Evolutionary conservation across 768 basidiomycete genomes (phyloP), one percentile per base, ranked within the genome.

Genomic region (Sporobolomyces phaffii): DNA sequence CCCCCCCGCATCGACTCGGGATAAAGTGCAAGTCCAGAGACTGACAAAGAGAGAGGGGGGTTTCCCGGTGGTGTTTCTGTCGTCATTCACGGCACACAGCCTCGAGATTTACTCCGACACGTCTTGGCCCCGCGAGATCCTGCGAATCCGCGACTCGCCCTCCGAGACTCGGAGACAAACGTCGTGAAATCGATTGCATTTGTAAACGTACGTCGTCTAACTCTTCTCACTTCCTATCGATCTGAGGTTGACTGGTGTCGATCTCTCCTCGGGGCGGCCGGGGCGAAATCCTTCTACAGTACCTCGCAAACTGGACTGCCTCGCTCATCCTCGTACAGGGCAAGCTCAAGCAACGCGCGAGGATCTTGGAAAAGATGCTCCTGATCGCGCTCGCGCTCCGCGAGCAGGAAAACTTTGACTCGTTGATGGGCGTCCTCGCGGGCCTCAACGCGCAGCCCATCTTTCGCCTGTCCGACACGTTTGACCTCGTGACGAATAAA

Each of bases 291-390:
- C n/a, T n/a, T n/a, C n/a, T n/a, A 3, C 56, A 71, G 70, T 58
- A 58, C 34, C 69, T 68, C 47, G 41, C 68, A 34, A 22, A 20
- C 68, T 94, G 93, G 91, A 89, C 92, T 56, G 85, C 87, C 13
- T 91, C 91, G 20, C 79, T 98, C 63, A 91, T 99, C 59, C 80
- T 98, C 18, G 89, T 89, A 63, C 90, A 93, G 64, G 87, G 90
- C 72, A 87, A 86, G 72, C 81, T 86, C 33, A 86, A 84, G 76
- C 77, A 81, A 48, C 86, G 94, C 45, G 88, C 87, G 5, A 84
- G 82, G 64, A 86, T 91, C 72, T 87, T 93, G 64, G 91, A 96
- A 76, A 90, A 90, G 75, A 86, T 98, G 64, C 85, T 91, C 29
- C 85, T 88, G 53, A 84, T 98, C 69, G 90, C 89, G 1, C 83